phyloP scores from a whole-genome alignment of 2,329 filamentous ascomycete species.

The Trichoderma oligosporum region DNA sequence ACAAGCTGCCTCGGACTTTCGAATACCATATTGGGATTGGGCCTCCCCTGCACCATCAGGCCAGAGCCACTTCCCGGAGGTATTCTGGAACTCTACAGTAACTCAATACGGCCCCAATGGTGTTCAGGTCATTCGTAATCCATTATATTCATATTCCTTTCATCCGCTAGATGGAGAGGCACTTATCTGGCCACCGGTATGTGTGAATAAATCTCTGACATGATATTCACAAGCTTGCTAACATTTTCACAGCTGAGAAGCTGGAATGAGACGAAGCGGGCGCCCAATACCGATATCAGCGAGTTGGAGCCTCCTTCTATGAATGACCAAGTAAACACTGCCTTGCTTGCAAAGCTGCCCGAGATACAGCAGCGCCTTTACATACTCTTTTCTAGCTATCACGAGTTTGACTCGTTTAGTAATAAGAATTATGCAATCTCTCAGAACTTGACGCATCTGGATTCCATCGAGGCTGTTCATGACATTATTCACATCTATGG shows the following conservation, averaged over 20 bases:
- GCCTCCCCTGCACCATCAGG: conserved; percentile 46
- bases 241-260: conserved; percentile 47
- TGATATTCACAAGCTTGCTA: neutral
- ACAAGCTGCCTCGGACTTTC: conserved; percentile 48
- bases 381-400: conserved; percentile 63
- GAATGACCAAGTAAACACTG: conserved; percentile 52
- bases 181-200: conserved; percentile 58
- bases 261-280: conserved; percentile 59
- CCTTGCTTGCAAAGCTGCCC: conserved; percentile 43
- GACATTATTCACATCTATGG: conserved; percentile 59
- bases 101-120: conserved; percentile 55
- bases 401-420: conserved; percentile 64
- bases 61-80: conserved; percentile 44
- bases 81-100: conserved; percentile 48
- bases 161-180: conserved; percentile 55
- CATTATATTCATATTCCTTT: conserved; percentile 59
- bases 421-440: conserved; percentile 61
- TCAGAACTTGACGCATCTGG: conserved; percentile 47
- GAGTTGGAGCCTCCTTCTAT: conserved; percentile 45
- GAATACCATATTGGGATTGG: conserved; percentile 60
- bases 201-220: conserved; percentile 24
- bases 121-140: conserved; percentile 55
- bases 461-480: conserved; percentile 64
- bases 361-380: conserved; percentile 61
- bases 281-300: conserved; percentile 40